A percentile compares a stretch with the other conserved stretches of the same genome.
These are phyloP conservation scores for Globisporangium heterothallicum DNA, from an alignment of 352 stramenopile species.

Conservation along the genomic window DNA sequence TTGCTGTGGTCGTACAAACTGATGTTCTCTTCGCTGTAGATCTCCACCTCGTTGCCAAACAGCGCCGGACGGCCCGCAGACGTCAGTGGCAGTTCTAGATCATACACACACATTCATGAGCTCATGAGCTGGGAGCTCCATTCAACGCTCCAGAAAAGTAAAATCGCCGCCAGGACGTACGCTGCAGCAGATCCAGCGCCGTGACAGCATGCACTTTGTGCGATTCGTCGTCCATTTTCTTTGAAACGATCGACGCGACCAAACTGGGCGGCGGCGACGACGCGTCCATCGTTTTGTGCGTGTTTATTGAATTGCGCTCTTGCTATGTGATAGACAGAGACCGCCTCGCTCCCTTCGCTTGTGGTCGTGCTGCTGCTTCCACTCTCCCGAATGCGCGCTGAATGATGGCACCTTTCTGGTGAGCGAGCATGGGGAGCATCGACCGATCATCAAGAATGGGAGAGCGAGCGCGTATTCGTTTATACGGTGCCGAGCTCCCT, in stretches of 20 bases:
- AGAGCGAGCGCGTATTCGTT: no score
- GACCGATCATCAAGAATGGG: no score
- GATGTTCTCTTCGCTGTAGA: constrained; percentile 84
- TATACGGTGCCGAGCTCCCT: no score
- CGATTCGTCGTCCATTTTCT: constrained; percentile 13
- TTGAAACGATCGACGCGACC: not conserved
- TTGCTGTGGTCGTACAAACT: constrained; percentile 75
- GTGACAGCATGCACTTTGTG: constrained; percentile 13
- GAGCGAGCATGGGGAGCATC: no score
- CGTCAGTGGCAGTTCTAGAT: constrained; percentile 60
- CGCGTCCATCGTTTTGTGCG: constrained; percentile 3
- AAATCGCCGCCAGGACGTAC: constrained; percentile 22
- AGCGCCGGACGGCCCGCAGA: constrained; percentile 63
- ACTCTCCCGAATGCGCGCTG: not conserved
- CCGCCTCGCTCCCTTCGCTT: not conserved
- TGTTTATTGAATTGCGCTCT: no score
- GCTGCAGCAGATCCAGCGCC: constrained; percentile 62
- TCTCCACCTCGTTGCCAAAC: constrained; percentile 80
- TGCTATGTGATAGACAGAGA: no score
- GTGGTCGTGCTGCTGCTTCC: not conserved
- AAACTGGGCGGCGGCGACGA: not conserved
- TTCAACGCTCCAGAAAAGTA: not conserved
- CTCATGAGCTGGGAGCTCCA: not conserved
- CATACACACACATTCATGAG: not conserved
- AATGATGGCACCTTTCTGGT: no score